Conservation (phyloP, 2,329 filamentous ascomycete species). For the Fusarium coicis region DNA sequence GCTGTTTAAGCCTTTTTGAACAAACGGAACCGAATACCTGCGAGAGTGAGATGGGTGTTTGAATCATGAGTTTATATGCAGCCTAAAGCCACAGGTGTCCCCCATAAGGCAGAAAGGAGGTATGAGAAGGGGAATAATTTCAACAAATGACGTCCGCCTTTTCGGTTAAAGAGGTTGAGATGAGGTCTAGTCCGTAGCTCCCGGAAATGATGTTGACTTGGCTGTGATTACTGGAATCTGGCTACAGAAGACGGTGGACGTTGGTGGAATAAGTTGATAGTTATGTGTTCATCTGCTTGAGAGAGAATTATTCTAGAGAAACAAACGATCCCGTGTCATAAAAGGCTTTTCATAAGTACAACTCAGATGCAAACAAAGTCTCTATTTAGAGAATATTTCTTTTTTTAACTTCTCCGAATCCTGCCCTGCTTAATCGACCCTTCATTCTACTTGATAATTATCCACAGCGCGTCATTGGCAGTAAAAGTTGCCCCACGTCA, state of each 20-base stretch:
- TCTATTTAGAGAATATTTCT: background rate
- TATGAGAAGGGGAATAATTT: background rate
- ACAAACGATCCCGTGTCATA: background rate
- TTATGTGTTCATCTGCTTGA: background rate
- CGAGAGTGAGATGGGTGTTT: background rate
- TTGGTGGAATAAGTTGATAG: slow-evolving; percentile 18
- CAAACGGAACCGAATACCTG: background rate
- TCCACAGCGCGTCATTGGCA: slow-evolving; percentile 37
- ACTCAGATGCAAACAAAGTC: background rate
- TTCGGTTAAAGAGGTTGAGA: slow-evolving; percentile 12
- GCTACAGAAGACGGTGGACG: slow-evolving; percentile 41
- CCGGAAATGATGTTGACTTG: slow-evolving; percentile 6
- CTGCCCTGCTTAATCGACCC: background rate
- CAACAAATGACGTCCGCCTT: background rate
- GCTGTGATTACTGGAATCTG: slow-evolving; percentile 27
- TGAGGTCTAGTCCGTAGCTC: background rate
- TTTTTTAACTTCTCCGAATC: background rate
- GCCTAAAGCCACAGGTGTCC: slow-evolving; percentile 13
- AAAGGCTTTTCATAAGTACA: background rate
- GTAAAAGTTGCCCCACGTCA: slow-evolving; percentile 35
- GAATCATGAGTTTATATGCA: background rate
- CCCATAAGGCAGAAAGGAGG: background rate
- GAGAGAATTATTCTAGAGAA: background rate
- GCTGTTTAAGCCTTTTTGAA: background rate
- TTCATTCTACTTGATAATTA: background rate